These are phyloP conservation scores for Wilhelminamyces savonicus DNA, from an alignment of 805 yeast species.

Conservation along the genomic window DNA sequence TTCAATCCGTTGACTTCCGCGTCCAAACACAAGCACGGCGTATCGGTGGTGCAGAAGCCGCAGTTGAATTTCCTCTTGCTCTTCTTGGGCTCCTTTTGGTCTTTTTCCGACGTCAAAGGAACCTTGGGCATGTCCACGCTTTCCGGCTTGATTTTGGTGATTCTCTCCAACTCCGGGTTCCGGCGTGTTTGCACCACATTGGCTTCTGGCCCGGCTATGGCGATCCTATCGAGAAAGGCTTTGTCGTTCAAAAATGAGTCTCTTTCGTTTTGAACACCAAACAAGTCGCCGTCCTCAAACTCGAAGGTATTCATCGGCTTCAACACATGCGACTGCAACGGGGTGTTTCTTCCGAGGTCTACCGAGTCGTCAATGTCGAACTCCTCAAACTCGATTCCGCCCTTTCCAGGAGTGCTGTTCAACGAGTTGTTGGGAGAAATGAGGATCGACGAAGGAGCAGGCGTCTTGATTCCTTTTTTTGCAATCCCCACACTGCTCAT, in stretches of 20 bases:
- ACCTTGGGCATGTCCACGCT: no score
- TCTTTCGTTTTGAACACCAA: conserved; percentile 9
- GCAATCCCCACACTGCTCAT: background rate
- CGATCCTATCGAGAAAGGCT: conserved; percentile 2
- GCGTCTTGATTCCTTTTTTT: background rate
- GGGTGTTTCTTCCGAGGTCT: no score
- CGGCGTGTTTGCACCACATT: no score
- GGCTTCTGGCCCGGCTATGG: conserved; percentile 1
- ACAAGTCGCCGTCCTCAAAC: conserved; percentile 6
- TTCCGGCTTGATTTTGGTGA: no score
- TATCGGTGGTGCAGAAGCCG: conserved; percentile 33
- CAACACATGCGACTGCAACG: no score
- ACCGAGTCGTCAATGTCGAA: no score
- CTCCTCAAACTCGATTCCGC: no score
- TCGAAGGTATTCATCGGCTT: no score
- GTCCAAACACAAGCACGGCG: conserved; percentile 38
- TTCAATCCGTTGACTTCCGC: conserved; percentile 18
- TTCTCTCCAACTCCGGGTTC: no score
- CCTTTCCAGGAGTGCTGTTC: background rate
- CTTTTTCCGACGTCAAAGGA: no score
- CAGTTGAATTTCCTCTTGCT: conserved; percentile 15
- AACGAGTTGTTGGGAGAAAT: background rate
- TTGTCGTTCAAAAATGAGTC: conserved; percentile 5
- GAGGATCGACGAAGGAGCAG: background rate
- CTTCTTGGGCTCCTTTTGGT: no score